phyloP scores from a whole-genome alignment of 495 filamentous ascomycete genomes.

The Penicilliopsis zonata region DNA sequence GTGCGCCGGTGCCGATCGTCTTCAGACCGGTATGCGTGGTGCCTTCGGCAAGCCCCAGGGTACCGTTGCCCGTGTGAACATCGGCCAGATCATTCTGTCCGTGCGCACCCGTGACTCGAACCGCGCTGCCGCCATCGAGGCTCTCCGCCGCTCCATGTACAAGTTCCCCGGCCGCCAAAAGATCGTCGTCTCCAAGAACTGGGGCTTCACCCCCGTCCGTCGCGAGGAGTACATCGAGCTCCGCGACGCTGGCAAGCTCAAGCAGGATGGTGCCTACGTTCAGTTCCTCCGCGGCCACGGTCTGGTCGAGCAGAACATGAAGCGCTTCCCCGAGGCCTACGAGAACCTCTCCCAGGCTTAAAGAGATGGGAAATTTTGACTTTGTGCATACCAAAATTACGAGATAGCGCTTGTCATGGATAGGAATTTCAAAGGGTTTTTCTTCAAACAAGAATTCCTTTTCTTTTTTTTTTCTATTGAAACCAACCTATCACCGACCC shows the following conservation, averaged over 20 bases:
- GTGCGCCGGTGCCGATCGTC: slow-evolving; percentile 98
- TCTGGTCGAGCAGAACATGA: slow-evolving; percentile 72
- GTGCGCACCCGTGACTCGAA: slow-evolving; percentile 91
- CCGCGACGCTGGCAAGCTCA: slow-evolving; percentile 79
- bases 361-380: slow-evolving; percentile 6
- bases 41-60: slow-evolving; percentile 99
- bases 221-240: slow-evolving; percentile 93
- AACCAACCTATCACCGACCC: no score
- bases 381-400: slow-evolving; percentile 6
- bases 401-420: neutral
- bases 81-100: slow-evolving; percentile 94
- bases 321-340: slow-evolving; percentile 88
- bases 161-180: slow-evolving; percentile 99
- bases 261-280: slow-evolving; percentile 96
- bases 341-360: slow-evolving; percentile 37
- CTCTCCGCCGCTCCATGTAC: slow-evolving; percentile 96
- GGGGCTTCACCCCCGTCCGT: slow-evolving; percentile 96
- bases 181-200: slow-evolving; percentile 99
- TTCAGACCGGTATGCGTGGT: slow-evolving; percentile 99
- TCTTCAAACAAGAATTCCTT: slow-evolving; percentile 1
- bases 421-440: slow-evolving; percentile 3
- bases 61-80: slow-evolving; percentile 95
- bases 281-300: slow-evolving; percentile 94
- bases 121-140: slow-evolving; percentile 89
- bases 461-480: no score